Evolutionary conservation across 108 stramenopile genomes (phyloP).

Genomic region (Mayamaea pseudoterrestris): DNA sequence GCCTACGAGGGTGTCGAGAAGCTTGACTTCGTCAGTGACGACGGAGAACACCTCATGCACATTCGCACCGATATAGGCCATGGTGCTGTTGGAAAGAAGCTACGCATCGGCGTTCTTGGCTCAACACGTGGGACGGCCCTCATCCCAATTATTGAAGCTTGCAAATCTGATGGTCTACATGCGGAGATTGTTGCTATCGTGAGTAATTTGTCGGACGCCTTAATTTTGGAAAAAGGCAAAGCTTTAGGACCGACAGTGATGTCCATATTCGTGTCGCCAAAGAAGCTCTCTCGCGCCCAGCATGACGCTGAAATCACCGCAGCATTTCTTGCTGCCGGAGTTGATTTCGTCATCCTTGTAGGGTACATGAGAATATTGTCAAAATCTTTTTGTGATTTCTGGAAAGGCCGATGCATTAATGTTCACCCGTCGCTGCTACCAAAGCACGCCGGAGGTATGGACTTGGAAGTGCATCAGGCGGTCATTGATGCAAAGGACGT

Average conservation of each 20-base stretch:
- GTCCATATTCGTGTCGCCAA: conserved; percentile 64
- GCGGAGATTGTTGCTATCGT: conserved; percentile 90
- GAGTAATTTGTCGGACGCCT: conserved; percentile 74
- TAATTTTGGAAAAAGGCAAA: conserved; percentile 84
- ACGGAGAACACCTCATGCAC: conserved; percentile 49
- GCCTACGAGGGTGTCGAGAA: conserved; percentile 79
- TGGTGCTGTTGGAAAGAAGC: conserved; percentile 60
- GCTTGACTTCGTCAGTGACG: conserved; percentile 41
- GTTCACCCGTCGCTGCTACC: conserved; percentile 99
- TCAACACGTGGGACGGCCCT: conserved; percentile 92
- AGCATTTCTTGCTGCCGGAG: conserved; percentile 80
- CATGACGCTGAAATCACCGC: conserved; percentile 90
- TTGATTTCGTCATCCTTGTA: conserved; percentile 89
- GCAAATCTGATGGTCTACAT: conserved; percentile 53
- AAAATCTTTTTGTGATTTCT: conserved; percentile 71
- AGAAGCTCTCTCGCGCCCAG: conserved; percentile 74
- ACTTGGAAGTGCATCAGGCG: conserved; percentile 91
- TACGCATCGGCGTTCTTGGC: conserved; percentile 89
- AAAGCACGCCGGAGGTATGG: conserved; percentile 98
- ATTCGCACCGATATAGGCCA: conserved; percentile 79
- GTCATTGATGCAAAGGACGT: conserved; percentile 88
- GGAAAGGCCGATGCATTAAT: conserved; percentile 90
- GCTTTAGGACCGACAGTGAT: conserved; percentile 77
- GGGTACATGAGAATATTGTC: conserved; percentile 99
- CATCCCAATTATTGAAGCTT: conserved; percentile 89